Conservation (phyloP, 1,284 basidiomycete species). For the Coniferiporia weirii region DNA sequence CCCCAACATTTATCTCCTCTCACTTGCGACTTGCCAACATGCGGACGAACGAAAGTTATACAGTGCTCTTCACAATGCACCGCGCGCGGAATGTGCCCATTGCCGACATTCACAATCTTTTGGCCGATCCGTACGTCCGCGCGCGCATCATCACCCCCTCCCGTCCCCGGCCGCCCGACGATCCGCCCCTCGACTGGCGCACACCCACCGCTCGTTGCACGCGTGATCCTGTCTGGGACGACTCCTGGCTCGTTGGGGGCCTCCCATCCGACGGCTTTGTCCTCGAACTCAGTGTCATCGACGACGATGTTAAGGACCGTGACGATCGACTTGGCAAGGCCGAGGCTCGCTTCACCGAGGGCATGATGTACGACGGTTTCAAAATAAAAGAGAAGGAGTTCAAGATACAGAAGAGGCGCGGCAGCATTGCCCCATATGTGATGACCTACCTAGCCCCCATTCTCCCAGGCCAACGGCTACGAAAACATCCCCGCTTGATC, state of each 20-base stretch:
- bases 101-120: constrained; percentile 32
- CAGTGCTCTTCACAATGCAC: constrained; percentile 38
- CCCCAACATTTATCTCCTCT: too few relatives aligned
- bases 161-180: constrained; percentile 23
- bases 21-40: too few relatives aligned
- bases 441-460: constrained; percentile 28
- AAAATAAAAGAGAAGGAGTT: constrained; percentile 25
- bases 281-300: constrained; percentile 33
- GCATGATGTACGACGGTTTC: constrained; percentile 22
- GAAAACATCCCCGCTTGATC: constrained; percentile 26
- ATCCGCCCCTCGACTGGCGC: constrained; percentile 34
- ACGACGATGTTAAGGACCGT: constrained; percentile 39
- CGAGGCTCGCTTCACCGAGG: constrained; percentile 21
- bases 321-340: constrained; percentile 42
- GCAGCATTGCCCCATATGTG: constrained; percentile 29
- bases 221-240: constrained; percentile 36
- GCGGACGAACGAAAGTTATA: constrained; percentile 26
- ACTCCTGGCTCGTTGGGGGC: constrained; percentile 39
- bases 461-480: constrained; percentile 23
- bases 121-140: constrained; percentile 39
- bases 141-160: constrained; percentile 26
- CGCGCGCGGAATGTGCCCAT: constrained; percentile 36
- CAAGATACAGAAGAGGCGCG: constrained; percentile 34
- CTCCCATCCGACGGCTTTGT: constrained; percentile 35
- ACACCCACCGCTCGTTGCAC: constrained; percentile 34